These are phyloP conservation scores for Serendipita vermifera DNA, from an alignment of 768 basidiomycete genomes.

Conservation along the genomic window DNA sequence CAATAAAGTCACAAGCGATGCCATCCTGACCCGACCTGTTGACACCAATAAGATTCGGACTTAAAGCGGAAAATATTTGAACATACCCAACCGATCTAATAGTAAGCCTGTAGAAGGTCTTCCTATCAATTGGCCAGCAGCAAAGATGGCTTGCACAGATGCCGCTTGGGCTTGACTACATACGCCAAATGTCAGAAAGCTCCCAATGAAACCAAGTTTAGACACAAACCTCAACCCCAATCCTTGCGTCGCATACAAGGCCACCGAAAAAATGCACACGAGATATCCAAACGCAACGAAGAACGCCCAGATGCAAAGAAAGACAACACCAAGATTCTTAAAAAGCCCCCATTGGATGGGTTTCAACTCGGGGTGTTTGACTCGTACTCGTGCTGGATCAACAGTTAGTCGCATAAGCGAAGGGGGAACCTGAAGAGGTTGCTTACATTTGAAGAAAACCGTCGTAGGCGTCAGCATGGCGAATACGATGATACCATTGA, in stretches of 20 bases:
- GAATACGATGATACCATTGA: constrained; percentile 21
- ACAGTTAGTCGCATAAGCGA: not conserved
- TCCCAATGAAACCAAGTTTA: too few relatives aligned
- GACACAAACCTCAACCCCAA: too few relatives aligned
- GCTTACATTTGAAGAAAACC: constrained; percentile 18
- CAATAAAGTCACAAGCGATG: constrained; percentile 20
- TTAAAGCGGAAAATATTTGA: not conserved
- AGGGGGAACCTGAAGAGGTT: constrained; percentile 15
- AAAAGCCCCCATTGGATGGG: constrained; percentile 19
- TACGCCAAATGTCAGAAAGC: too few relatives aligned
- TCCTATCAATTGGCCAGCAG: constrained; percentile 24
- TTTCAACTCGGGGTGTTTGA: constrained; percentile 17
- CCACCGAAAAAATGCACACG: constrained; percentile 21
- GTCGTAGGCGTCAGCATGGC: constrained; percentile 20
- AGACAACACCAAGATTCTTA: constrained; percentile 20
- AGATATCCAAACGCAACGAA: constrained; percentile 23
- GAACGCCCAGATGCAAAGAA: constrained; percentile 20
- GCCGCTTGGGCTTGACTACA: constrained; percentile 23
- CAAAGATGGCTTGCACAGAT: constrained; percentile 22
- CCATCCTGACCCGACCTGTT: constrained; percentile 22
- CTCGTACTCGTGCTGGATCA: not conserved
- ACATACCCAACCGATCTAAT: constrained; percentile 16
- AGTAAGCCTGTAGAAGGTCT: constrained; percentile 21
- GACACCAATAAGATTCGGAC: not conserved
- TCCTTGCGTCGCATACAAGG: constrained; percentile 22